Percentiles rank a stretch among this genome's conserved stretches.
Evolutionary conservation across 169 alveolate species (phyloP).

Genomic region (Theileria sp.): DNA sequence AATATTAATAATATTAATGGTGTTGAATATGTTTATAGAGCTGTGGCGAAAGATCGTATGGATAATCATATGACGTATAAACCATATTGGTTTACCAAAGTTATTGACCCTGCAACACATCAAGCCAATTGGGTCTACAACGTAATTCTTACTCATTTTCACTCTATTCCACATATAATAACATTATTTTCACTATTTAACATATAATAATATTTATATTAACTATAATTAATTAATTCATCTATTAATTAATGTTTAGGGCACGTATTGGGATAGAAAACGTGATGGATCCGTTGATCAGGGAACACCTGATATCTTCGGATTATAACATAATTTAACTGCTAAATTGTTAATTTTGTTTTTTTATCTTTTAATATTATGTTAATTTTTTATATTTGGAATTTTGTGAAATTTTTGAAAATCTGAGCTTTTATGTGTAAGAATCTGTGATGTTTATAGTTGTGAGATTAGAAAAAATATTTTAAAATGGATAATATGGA

Average conservation of each 20-base stretch:
- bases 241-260: neutral
- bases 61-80: slow-evolving; percentile 48
- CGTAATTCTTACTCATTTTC: neutral
- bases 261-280: slow-evolving; percentile 57
- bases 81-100: slow-evolving; percentile 60
- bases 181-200: too few species aligned
- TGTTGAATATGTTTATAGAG: neutral
- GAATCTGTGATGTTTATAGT: neutral
- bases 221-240: too few species aligned
- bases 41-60: slow-evolving; percentile 49
- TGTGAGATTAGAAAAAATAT: neutral
- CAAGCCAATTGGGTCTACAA: slow-evolving; percentile 53
- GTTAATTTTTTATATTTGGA: too few species aligned
- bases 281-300: slow-evolving; percentile 58
- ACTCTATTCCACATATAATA: too few species aligned
- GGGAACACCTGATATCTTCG: slow-evolving; percentile 53
- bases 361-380: too few species aligned
- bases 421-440: too few species aligned
- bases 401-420: neutral
- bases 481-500: neutral
- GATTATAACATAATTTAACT: neutral
- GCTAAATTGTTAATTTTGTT: too few species aligned
- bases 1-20: too few species aligned
- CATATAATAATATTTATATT: too few species aligned
- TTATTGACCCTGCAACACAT: slow-evolving; percentile 42